phyloP scores from a whole-genome alignment of 345 rosid species.

The Gossypium anomalum region DNA sequence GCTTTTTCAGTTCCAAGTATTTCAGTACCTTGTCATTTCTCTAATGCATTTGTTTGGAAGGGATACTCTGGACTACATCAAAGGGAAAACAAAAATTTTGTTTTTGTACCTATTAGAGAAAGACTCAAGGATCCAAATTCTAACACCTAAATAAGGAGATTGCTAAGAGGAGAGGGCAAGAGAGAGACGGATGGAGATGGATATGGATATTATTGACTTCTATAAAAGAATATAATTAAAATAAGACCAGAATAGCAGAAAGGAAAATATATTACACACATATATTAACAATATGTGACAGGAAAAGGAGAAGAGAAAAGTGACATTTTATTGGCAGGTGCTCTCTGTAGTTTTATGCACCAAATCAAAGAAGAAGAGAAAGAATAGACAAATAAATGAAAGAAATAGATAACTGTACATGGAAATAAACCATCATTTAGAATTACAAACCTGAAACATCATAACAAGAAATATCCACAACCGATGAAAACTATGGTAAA shows the following conservation, averaged over 20 bases:
- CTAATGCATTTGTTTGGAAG: background rate
- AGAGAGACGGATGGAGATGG: background rate
- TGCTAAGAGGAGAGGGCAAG: background rate
- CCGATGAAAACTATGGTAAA: conserved; percentile 95
- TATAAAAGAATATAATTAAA: background rate
- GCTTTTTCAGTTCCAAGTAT: background rate
- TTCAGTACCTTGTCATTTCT: background rate
- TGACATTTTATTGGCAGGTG: background rate
- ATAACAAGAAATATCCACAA: conserved; percentile 92
- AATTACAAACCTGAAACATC: conserved; percentile 90
- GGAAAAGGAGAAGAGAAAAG: background rate
- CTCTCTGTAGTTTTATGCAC: background rate
- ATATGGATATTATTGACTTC: background rate
- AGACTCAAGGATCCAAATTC: background rate
- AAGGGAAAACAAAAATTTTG: background rate
- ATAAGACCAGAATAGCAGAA: background rate
- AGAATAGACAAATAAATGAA: background rate
- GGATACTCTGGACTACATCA: background rate
- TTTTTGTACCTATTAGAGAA: background rate
- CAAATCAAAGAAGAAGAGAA: background rate
- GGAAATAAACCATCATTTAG: conserved; percentile 8
- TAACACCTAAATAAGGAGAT: background rate
- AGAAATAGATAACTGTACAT: background rate
- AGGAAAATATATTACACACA: background rate
- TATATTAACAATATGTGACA: background rate